Evolutionary conservation across 164 flowering plant species (phyloP).

Genomic region (Magnolia kwangsiensis): DNA sequence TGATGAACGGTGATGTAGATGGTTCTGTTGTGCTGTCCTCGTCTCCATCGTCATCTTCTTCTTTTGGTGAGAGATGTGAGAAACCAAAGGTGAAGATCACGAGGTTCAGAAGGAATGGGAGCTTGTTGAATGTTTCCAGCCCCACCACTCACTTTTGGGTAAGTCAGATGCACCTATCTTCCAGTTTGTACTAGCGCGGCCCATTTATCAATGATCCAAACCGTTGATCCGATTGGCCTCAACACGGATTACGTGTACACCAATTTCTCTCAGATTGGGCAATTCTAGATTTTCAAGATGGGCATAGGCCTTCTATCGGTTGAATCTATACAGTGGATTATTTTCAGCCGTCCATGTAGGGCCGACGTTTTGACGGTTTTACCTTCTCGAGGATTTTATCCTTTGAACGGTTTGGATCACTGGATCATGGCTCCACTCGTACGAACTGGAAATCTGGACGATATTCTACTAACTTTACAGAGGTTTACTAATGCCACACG

Average conservation of each 20-base stretch:
- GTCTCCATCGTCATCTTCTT: neutral
- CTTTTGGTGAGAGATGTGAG: neutral
- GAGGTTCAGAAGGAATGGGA: conserved; percentile 30
- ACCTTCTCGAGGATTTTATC: neutral
- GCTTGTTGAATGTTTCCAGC: conserved; percentile 23
- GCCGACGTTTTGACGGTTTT: neutral
- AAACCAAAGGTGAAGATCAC: conserved; percentile 33
- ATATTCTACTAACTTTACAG: too few relatives aligned
- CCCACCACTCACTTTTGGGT: conserved; percentile 37
- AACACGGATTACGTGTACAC: neutral
- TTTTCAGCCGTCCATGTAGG: neutral
- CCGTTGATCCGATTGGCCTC: neutral
- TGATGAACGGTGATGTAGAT: neutral
- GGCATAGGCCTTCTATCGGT: neutral
- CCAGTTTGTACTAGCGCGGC: neutral
- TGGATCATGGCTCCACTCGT: neutral
- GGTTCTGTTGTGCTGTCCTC: conserved; percentile 23
- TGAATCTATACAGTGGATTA: neutral
- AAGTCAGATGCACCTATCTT: conserved; percentile 8
- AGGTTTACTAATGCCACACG: too few relatives aligned
- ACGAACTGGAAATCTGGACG: neutral
- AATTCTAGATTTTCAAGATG: neutral
- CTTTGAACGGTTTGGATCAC: neutral
- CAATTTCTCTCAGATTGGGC: too few relatives aligned
- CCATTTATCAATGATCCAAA: neutral